phyloP scores from a whole-genome alignment of 768 basidiomycete genomes.

The Podaxis sp. region DNA sequence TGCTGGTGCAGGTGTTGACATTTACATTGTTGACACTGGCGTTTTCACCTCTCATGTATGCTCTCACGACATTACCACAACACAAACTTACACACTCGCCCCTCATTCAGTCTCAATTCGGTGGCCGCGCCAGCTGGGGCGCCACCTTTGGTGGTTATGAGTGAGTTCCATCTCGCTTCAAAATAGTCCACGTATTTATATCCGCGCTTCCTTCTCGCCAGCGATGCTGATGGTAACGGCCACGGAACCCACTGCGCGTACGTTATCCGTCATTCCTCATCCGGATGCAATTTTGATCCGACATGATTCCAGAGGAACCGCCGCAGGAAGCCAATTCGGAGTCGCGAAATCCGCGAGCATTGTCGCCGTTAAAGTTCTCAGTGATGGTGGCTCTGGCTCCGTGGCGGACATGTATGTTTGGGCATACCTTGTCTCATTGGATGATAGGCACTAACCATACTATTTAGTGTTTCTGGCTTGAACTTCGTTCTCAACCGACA shows the following conservation, averaged over 20 bases:
- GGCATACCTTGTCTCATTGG: neutral
- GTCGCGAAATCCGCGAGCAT: constrained; percentile 26
- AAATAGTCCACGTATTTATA: neutral
- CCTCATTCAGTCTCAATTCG: constrained; percentile 27
- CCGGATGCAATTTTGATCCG: neutral
- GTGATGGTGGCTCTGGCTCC: constrained; percentile 23
- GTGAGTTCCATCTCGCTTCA: constrained; percentile 6
- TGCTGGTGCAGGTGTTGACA: constrained; percentile 28
- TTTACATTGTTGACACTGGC: constrained; percentile 33
- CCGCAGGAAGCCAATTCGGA: constrained; percentile 20
- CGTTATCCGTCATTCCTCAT: neutral
- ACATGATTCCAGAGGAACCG: constrained; percentile 17
- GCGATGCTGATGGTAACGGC: constrained; percentile 30
- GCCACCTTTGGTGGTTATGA: constrained; percentile 25
- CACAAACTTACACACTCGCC: neutral
- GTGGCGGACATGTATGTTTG: constrained; percentile 16
- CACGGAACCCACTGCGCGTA: constrained; percentile 34
- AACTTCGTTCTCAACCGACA: constrained; percentile 22
- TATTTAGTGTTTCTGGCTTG: constrained; percentile 21
- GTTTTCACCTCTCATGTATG: constrained; percentile 20
- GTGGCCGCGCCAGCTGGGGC: constrained; percentile 36
- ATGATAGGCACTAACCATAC: neutral
- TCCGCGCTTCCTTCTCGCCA: neutral
- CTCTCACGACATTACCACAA: neutral
- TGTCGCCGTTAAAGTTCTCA: constrained; percentile 39